These are phyloP conservation scores for Serendipita sp. DNA, from an alignment of 768 basidiomycete species.

Conservation along the genomic window DNA sequence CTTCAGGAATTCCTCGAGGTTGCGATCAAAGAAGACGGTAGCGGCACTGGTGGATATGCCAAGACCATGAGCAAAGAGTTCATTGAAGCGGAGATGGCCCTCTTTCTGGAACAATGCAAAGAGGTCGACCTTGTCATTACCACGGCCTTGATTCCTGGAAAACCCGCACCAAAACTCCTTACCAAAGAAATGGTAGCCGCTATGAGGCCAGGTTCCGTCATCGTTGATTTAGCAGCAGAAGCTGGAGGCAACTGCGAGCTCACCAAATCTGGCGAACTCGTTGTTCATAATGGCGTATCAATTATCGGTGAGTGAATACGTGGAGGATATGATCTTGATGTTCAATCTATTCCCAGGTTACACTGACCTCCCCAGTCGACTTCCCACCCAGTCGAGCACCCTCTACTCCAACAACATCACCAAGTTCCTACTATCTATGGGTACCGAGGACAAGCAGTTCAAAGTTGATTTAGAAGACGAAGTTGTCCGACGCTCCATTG, in stretches of 20 bases:
- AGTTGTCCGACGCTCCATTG: constrained; percentile 67
- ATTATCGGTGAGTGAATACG: constrained; percentile 42
- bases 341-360: constrained; percentile 35
- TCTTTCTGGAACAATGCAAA: constrained; percentile 71
- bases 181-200: constrained; percentile 72
- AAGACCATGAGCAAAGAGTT: constrained; percentile 87
- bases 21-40: constrained; percentile 61
- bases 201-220: constrained; percentile 86
- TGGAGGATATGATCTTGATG: not conserved
- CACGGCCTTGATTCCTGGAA: constrained; percentile 75
- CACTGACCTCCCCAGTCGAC: constrained; percentile 71
- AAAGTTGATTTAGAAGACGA: constrained; percentile 63
- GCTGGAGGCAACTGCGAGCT: constrained; percentile 82
- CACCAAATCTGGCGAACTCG: constrained; percentile 60
- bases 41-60: constrained; percentile 71
- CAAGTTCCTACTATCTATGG: constrained; percentile 70
- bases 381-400: constrained; percentile 80
- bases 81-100: constrained; percentile 65
- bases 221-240: constrained; percentile 78
- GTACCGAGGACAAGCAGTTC: constrained; percentile 40
- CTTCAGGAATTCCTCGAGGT: constrained; percentile 66
- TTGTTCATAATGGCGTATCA: constrained; percentile 55
- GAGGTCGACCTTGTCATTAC: constrained; percentile 85
- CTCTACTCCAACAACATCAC: constrained; percentile 85
- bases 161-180: constrained; percentile 74